Evolutionary conservation across 1,284 basidiomycete genomes (phyloP).

Genomic region (Cystobasidium slooffiae): DNA sequence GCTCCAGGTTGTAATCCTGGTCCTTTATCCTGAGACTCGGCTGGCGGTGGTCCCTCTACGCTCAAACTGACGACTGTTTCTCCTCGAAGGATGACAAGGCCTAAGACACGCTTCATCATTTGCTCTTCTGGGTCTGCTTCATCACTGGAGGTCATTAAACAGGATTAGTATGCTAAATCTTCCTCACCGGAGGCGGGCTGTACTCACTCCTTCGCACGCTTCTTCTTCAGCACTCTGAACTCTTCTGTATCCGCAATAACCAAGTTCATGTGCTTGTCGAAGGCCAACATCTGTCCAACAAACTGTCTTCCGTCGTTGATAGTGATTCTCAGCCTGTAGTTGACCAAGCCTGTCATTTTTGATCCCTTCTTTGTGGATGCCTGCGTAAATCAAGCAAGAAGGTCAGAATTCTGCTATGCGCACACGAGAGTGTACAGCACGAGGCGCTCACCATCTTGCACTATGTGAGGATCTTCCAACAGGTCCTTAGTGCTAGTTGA

Average conservation of each 20-base stretch:
- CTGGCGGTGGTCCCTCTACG: constrained; percentile 94
- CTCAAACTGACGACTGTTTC: constrained; percentile 94
- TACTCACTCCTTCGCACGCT: constrained; percentile 70
- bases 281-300: constrained; percentile 98
- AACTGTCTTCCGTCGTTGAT: constrained; percentile 96
- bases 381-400: constrained; percentile 7
- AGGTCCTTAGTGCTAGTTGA: not conserved
- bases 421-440: too few relatives aligned
- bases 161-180: not conserved
- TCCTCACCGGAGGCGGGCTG: not conserved
- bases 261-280: constrained; percentile 99
- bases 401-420: constrained; percentile 17
- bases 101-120: constrained; percentile 94
- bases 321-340: constrained; percentile 96
- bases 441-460: constrained; percentile 10
- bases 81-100: constrained; percentile 92
- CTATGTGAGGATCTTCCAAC: not conserved
- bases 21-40: constrained; percentile 86
- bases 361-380: constrained; percentile 69
- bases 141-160: constrained; percentile 48
- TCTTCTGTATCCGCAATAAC: constrained; percentile 97
- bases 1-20: constrained; percentile 79
- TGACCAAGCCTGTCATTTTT: constrained; percentile 97
- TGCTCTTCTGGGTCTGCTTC: constrained; percentile 70
- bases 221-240: constrained; percentile 83